Evolutionary conservation across 768 basidiomycete species (phyloP).

Genomic region (Imleria badia): DNA sequence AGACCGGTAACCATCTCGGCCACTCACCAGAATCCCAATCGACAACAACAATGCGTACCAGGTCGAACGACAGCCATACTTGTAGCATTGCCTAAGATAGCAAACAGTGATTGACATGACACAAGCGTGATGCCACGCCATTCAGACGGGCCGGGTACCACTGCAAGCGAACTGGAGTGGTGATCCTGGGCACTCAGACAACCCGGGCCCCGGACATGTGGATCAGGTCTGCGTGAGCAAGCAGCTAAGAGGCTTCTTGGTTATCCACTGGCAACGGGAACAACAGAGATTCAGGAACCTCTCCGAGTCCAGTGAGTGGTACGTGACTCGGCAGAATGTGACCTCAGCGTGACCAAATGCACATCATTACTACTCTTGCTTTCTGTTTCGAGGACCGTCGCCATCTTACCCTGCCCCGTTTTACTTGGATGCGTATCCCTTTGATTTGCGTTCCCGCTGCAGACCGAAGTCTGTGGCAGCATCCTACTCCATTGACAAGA

Average conservation of each 20-base stretch:
- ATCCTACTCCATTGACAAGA: not conserved
- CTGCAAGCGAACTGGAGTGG: too few species aligned
- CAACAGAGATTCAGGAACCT: too few species aligned
- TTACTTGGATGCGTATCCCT: not conserved
- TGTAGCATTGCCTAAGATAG: not conserved
- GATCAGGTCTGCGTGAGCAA: too few species aligned
- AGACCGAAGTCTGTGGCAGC: not conserved
- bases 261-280: too few species aligned
- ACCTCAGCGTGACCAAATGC: not conserved
- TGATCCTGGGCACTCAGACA: too few species aligned
- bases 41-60: not conserved
- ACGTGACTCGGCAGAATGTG: not conserved
- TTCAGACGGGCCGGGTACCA: too few species aligned
- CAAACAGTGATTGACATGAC: not conserved
- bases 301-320: too few species aligned
- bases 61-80: not conserved
- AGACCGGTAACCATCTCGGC: conserved; percentile 6
- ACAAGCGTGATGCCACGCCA: too few species aligned
- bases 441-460: not conserved
- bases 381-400: not conserved
- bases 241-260: too few species aligned
- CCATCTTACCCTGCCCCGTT: not conserved
- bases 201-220: not conserved
- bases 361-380: too few species aligned
- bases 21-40: not conserved